phyloP scores from a whole-genome alignment of 768 basidiomycete species.

The Psilocybe cubensis region DNA sequence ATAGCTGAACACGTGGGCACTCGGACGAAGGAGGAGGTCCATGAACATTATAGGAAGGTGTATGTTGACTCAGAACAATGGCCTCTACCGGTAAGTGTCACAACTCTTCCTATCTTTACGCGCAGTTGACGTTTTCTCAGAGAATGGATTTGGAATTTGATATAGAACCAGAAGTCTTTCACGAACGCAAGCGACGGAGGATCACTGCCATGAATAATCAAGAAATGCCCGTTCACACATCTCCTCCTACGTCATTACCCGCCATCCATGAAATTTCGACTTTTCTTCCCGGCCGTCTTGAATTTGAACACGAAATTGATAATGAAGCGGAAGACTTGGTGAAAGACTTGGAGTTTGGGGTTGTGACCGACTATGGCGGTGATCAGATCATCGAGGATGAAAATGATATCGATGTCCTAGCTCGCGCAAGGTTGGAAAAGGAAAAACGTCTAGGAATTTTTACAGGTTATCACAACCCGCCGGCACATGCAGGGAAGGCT shows the following conservation, averaged over 20 bases:
- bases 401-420: constrained; percentile 75
- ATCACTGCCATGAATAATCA: constrained; percentile 79
- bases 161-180: constrained; percentile 82
- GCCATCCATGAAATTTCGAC: constrained; percentile 91
- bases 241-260: constrained; percentile 86
- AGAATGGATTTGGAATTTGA: constrained; percentile 66
- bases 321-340: constrained; percentile 96
- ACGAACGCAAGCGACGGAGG: constrained; percentile 84
- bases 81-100: constrained; percentile 74
- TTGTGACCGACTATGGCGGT: constrained; percentile 86
- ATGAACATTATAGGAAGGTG: constrained; percentile 81
- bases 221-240: constrained; percentile 61
- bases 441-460: constrained; percentile 40
- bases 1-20: constrained; percentile 95
- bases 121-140: constrained; percentile 28
- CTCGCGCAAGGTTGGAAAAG: constrained; percentile 52
- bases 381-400: constrained; percentile 80
- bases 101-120: not conserved
- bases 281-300: constrained; percentile 95
- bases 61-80: constrained; percentile 81
- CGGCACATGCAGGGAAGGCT: constrained; percentile 40
- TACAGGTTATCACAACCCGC: constrained; percentile 27
- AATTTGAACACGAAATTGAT: constrained; percentile 97
- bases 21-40: constrained; percentile 90
- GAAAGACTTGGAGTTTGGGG: constrained; percentile 94